Base-by-base conservation (phyloP, 2,329 filamentous ascomycete species). In the Scleromitrula shiraiana region DNA sequence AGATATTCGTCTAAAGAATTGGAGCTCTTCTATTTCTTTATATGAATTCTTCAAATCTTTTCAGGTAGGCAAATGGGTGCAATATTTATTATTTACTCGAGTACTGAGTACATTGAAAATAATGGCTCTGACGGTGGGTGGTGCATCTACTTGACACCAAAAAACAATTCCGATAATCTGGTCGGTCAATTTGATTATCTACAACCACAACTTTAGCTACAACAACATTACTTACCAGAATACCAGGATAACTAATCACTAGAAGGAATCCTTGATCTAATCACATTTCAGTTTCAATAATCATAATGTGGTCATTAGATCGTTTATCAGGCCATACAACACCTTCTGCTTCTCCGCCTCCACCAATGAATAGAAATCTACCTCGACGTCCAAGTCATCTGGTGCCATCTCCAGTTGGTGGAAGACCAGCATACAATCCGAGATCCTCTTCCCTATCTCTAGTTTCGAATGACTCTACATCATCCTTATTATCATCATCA, bases 381-480 rank as follows among this genome's bases (percentile, higher is more conserved):
- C 76, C 80, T 33, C 76, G 84, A 63, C 78, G 84, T 42, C 79
- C 83, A 10, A 80, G 77, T 62, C 80, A 77, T 61, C 77, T 86
- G 50, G 82, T 77, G 35, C 85, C 85, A 7, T 82, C 82, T 58
- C 70, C 82, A 50, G 78, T 82, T 27, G 82, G 80, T 10, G 78
- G 82, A 58, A 77, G 88, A 50, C 78, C 85, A 19, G 80, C 79
- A 12, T 68, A 84, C 33, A 80, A 75, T 40, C 81, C 87, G 19
- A 77, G 86, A 53, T 82, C 80, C 5, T 95, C 91, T 0, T 86
- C 86, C 2, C 70, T 91, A 6, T 93, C 88, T 2, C 72, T 91
- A n/a, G 72, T 78, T 9, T 80, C 86, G 5, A 87, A 79, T 66
- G 84, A 88, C 46, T 95, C 91, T 3, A 83, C 79, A 4, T 74